Evolutionary conservation across 208 protist genomes (phyloP), one percentile per base, ranked within the genome.

Genomic region (Crithidia fasciculata): DNA sequence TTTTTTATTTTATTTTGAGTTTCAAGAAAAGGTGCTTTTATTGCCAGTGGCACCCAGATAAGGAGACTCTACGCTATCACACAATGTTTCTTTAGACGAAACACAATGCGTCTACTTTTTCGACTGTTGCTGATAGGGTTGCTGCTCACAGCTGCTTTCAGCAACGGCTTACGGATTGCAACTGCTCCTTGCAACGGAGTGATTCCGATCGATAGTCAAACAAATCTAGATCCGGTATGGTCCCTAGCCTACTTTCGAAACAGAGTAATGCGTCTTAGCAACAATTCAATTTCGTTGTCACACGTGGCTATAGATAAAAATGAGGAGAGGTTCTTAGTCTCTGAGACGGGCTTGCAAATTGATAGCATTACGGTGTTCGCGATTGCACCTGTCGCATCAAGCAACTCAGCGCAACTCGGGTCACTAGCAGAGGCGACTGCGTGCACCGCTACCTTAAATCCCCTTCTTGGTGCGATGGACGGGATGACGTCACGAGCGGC

Each of bases 161-260:
- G n/a, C 8, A 60, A 44, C 12, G 39, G 49, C 52, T 71, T 83
- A 8, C 40, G 62, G 12, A 73, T 90, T 61, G 88, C 55, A 0
- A 45, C 62, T 3, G 49, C 81, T 18, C 61, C 60, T n/a, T 90
- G 88, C 44, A 80, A 80, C 10, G 81, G 78, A 28, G 87, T 61
- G 10, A 84, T 93, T 56, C 83, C 85, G 2, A 87, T 89, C 13
- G 88, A 93, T 62, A 90, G 88, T 56, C 81, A 82, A 39, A 87
- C 81, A 63, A 41, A 84, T 12, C 37, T 84, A 10, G 81, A 81
- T 47, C 80, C 81, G 6, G 43, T 81, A 41, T 93, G 85, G 88
- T 84, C 81, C 8, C 43, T 83, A 40, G 49, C 64, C 36, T 62
- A 77, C 0, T 76, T 73, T 47, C 56, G 52, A 4, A 53, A 67